These are phyloP conservation scores for Sideroxylon spinosum DNA, from an alignment of 179 eudicot genomes.

Conservation along the genomic window DNA sequence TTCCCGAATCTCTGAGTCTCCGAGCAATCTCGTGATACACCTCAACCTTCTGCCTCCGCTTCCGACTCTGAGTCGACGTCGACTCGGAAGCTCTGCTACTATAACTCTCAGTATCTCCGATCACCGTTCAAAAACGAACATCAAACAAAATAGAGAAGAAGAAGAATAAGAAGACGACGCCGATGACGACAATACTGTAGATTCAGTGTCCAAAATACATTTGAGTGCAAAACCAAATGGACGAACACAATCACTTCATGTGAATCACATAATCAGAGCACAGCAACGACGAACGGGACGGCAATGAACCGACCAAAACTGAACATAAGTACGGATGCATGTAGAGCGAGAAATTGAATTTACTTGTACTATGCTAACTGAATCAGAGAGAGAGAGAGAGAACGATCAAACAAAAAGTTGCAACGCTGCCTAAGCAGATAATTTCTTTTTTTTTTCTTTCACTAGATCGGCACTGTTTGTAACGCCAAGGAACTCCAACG, in stretches of 20 bases:
- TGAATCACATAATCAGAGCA: constrained; percentile 9
- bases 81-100: constrained; percentile 56
- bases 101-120: constrained; percentile 65
- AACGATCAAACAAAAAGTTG: not conserved
- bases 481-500: too few relatives aligned
- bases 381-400: constrained; percentile 1
- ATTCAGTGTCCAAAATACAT: constrained; percentile 14
- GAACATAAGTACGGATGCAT: not conserved
- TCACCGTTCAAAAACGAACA: constrained; percentile 16
- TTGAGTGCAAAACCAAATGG: not conserved
- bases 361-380: not conserved
- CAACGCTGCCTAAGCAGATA: not conserved
- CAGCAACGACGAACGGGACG: constrained; percentile 13
- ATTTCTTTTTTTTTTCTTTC: not conserved
- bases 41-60: constrained; percentile 44
- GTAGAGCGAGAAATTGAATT: not conserved
- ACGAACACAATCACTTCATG: constrained; percentile 21
- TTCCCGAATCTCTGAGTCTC: constrained; percentile 37
- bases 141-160: not conserved
- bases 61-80: constrained; percentile 31
- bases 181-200: not conserved
- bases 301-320: not conserved
- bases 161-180: not conserved
- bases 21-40: constrained; percentile 58
- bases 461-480: too few relatives aligned